Evolutionary conservation across 192 early-diverging fungal species (phyloP), one percentile per base, ranked within the genome.

Genomic region (Thamnidium elegans): DNA sequence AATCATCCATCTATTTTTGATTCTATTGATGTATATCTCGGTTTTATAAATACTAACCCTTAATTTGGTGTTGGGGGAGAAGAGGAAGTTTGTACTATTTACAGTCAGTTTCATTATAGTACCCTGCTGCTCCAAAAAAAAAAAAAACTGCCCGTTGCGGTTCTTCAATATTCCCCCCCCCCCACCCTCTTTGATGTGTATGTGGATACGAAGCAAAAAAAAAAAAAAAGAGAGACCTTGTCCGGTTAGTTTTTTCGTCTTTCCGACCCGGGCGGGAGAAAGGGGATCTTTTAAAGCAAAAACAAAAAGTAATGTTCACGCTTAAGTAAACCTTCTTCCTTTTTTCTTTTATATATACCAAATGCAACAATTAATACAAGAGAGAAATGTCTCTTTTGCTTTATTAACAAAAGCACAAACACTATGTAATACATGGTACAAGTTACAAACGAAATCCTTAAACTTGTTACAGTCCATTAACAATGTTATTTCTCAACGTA

Each of bases 291-390:
- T 26, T 26, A 26, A 26, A 26, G 3, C 26, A 26, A 26, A 26
- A 26, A 26, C 26, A 26, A 26, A 26, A 26, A 26, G 26, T 26
- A 26, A 26, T 26, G 26, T 26, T 2, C 26, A 26, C 1, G 3
- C 26, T 26, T 26, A 26, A 26, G 26, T 1, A 26, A 26, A 26
- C 26, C 1, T 26, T 26, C 3, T 26, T 26, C 3, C 36, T 39
- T 4, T 39, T 39, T 39, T 39, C 9, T 39, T 6, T 39, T 39
- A n/a, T 39, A 3, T 39, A 9, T 39, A 39, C 36, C 4, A 10
- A 50, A 46, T 58, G 56, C 63, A 64, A n/a, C 50, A 54, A 39
- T 50, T 50, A 30, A 64, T 64, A 9, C 13, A 23, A n/a, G 50
- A 52, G 54, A 8, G 63, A 23, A 54, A 19, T 20, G 39, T 36